Conservation (phyloP, 2,329 filamentous ascomycete species). For the Penicillium sp. region DNA sequence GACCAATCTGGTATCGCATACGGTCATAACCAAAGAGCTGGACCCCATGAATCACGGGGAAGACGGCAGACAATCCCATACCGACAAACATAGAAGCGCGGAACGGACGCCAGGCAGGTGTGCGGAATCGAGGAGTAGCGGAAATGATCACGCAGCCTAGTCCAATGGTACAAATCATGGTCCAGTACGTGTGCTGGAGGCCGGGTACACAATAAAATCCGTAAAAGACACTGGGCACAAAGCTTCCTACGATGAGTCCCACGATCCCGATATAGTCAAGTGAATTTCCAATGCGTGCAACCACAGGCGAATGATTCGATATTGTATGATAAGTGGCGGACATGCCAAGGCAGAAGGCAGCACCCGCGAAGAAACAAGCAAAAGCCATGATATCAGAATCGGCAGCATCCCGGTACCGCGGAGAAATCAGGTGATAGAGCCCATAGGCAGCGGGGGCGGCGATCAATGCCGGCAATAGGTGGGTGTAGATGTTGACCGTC, state of each 20-base stretch:
- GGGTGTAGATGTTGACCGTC: slow-evolving; percentile 68
- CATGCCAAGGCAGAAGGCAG: slow-evolving; percentile 70
- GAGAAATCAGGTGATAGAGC: slow-evolving; percentile 57
- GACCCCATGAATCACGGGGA: slow-evolving; percentile 78
- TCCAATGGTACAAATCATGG: slow-evolving; percentile 72
- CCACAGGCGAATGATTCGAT: slow-evolving; percentile 73
- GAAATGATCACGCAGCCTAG: slow-evolving; percentile 72
- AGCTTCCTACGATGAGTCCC: slow-evolving; percentile 83
- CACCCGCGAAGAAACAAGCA: slow-evolving; percentile 73
- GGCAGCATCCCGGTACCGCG: slow-evolving; percentile 63
- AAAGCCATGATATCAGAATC: slow-evolving; percentile 67
- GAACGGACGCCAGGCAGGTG: slow-evolving; percentile 77
- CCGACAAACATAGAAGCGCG: slow-evolving; percentile 84
- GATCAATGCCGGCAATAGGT: slow-evolving; percentile 63
- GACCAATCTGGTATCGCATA: slow-evolving; percentile 69
- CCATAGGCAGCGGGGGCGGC: slow-evolving; percentile 52
- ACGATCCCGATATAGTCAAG: slow-evolving; percentile 95
- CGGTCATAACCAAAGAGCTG: slow-evolving; percentile 61
- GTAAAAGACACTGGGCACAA: slow-evolving; percentile 83
- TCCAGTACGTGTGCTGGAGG: slow-evolving; percentile 69
- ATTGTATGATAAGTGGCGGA: slow-evolving; percentile 82
- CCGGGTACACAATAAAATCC: slow-evolving; percentile 69
- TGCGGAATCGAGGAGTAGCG: slow-evolving; percentile 77
- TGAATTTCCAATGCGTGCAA: slow-evolving; percentile 83
- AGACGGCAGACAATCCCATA: slow-evolving; percentile 76